Evolutionary conservation across 176 grass and related monocot species (phyloP).

Genomic region (Musa troglodytarum): DNA sequence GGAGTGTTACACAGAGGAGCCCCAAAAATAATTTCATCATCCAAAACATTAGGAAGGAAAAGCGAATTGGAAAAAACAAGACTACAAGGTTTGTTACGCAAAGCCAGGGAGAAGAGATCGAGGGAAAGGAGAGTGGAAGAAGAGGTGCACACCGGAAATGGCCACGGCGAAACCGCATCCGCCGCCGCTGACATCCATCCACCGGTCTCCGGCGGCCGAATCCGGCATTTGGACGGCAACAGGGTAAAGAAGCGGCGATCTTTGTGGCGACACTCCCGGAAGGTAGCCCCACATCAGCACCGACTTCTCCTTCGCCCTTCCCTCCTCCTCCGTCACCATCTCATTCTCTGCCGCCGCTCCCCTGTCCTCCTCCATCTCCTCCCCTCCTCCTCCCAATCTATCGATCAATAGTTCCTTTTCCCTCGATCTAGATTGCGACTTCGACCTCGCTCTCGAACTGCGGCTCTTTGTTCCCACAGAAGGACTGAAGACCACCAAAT

Average conservation of each 20-base stretch:
- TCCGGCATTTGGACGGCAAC: conserved; percentile 55
- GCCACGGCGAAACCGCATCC: conserved; percentile 97
- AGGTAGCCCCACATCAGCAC: conserved; percentile 99
- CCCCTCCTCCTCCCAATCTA: conserved; percentile 12
- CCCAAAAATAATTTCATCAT: no score
- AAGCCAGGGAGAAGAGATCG: background rate
- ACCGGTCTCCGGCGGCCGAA: conserved; percentile 41
- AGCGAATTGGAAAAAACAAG: background rate
- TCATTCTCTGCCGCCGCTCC: conserved; percentile 31
- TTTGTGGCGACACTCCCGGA: conserved; percentile 81
- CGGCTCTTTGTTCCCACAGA: background rate
- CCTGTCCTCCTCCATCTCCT: conserved; percentile 26
- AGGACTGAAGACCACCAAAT: no score
- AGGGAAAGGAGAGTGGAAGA: background rate
- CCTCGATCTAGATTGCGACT: background rate
- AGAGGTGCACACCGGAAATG: conserved; percentile 54
- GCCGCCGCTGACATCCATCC: conserved; percentile 82
- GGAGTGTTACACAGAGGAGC: no score
- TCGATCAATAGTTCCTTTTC: conserved; percentile 7
- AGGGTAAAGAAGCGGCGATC: conserved; percentile 78
- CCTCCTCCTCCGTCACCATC: conserved; percentile 25
- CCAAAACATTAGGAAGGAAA: background rate
- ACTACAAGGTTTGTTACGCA: background rate
- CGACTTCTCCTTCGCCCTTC: conserved; percentile 36
- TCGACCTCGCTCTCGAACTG: background rate